phyloP scores from a whole-genome alignment of 2,329 filamentous ascomycete species.

The Seiridium unicorne region DNA sequence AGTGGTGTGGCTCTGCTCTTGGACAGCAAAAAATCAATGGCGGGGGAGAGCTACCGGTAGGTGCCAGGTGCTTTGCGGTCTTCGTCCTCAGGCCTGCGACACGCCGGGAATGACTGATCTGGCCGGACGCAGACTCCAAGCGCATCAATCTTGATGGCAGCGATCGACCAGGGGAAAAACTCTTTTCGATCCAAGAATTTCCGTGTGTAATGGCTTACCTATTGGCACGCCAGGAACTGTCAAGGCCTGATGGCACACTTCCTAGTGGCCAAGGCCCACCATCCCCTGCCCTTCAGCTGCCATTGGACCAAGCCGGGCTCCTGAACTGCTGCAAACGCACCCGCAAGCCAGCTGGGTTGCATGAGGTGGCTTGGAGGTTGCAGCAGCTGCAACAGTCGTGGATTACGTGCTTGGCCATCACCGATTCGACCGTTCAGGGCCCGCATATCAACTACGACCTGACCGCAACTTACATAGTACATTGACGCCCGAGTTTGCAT shows the following conservation, averaged over 20 bases:
- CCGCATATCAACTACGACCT: too few species aligned
- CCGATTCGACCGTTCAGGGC: background rate
- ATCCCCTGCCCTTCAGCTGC: background rate
- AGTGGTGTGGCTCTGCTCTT: background rate
- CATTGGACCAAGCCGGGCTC: background rate
- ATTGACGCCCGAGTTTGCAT: too few species aligned
- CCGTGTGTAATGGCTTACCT: background rate
- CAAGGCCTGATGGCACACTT: background rate
- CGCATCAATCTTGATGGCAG: background rate
- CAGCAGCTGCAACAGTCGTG: background rate
- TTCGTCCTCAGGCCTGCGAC: background rate
- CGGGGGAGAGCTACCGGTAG: background rate
- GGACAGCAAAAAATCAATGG: background rate
- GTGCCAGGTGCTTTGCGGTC: background rate
- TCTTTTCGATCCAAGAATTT: background rate
- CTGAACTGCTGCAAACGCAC: background rate
- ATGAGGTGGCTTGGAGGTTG: background rate
- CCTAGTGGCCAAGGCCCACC: constrained; percentile 1
- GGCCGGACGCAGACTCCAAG: background rate
- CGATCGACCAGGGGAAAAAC: constrained; percentile 6
- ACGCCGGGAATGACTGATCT: background rate
- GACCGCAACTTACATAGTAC: too few species aligned
- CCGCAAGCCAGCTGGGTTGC: background rate
- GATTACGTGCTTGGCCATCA: background rate
- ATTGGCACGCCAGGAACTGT: background rate